Conservation (phyloP, 768 basidiomycete genomes). For the Leccinellum rugosiceps region DNA sequence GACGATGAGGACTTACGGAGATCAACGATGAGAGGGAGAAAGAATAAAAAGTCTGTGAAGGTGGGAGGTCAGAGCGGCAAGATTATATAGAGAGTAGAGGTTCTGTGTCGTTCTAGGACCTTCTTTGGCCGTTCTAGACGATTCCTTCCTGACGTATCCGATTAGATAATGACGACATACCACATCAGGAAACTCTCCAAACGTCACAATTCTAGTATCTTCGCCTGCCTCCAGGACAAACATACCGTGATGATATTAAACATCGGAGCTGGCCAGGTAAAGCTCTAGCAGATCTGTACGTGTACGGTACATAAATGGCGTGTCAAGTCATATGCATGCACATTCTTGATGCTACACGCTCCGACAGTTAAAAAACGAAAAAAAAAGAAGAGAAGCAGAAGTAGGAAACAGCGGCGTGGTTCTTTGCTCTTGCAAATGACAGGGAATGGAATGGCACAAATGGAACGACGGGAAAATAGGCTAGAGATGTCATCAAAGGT, state of each 20-base stretch:
- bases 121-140: constrained; percentile 33
- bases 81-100: constrained; percentile 30
- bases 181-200: neutral
- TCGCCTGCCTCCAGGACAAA: neutral
- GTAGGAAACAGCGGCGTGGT: constrained; percentile 13
- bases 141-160: constrained; percentile 30
- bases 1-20: constrained; percentile 18
- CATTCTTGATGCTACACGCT: constrained; percentile 25
- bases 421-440: constrained; percentile 16
- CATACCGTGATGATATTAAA: constrained; percentile 6
- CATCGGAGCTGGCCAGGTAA: constrained; percentile 12
- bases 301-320: constrained; percentile 22
- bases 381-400: constrained; percentile 1
- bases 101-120: constrained; percentile 34
- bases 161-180: constrained; percentile 32
- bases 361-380: constrained; percentile 5
- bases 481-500: constrained; percentile 28
- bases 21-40: constrained; percentile 7
- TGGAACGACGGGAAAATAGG: constrained; percentile 17
- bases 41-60: constrained; percentile 13
- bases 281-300: constrained; percentile 27
- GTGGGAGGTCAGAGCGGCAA: neutral
- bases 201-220: neutral
- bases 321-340: constrained; percentile 28
- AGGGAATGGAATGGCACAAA: constrained; percentile 16